Base-by-base conservation (phyloP, 805 yeast species). In the Kregervanrija delftensis region DNA sequence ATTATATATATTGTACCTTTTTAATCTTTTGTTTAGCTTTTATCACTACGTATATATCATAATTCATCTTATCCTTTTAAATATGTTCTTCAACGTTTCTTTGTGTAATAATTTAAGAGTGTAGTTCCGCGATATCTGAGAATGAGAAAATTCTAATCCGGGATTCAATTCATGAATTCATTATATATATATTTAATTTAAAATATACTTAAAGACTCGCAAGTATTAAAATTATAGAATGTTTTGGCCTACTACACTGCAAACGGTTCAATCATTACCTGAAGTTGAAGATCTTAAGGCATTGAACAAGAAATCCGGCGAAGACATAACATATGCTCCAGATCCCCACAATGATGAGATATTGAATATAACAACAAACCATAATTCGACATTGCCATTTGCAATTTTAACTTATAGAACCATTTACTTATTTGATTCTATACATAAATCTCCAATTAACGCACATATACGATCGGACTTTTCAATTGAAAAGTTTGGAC, bases 401-500 rank as follows among this genome's bases (percentile, higher is more conserved):
- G 59, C 60, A 1, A 57, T 63, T 5, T 41, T 69, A 10, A 71
- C 76, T 2, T 55, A 57, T 42, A 48, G 67, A n/a, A 59, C 67
- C 5, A 42, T 71, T 3, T 71, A 67, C 48, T 41, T 72, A 32
- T 71, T 59, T 55, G 67, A 71, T 45, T 62, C 65, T 16, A 53
- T 58, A 47, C 73, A 77, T 3, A 60, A 70, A 39, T 60, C 73
- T 11, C 78, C 81, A 1, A 59, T 78, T 4, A 71, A 74, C 9
- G 67, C 68, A 2, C 78, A 76, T 51, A 59, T 65, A 6, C 58
- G 85, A 44, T 60, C 73, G 0, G 53, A 54, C 16, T 63, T 65
- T 15, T 73, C 81, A 3, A 46, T 79, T 12, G 61, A 65, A 22
- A 60, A 61, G 15, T 73, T 71, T 60, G 86, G 86, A 1, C 45